Percentiles rank a stretch among this genome's conserved stretches.
These are phyloP conservation scores for Phytophthora fragariaefolia DNA, from an alignment of 352 stramenopile genomes.

Conservation along the genomic window DNA sequence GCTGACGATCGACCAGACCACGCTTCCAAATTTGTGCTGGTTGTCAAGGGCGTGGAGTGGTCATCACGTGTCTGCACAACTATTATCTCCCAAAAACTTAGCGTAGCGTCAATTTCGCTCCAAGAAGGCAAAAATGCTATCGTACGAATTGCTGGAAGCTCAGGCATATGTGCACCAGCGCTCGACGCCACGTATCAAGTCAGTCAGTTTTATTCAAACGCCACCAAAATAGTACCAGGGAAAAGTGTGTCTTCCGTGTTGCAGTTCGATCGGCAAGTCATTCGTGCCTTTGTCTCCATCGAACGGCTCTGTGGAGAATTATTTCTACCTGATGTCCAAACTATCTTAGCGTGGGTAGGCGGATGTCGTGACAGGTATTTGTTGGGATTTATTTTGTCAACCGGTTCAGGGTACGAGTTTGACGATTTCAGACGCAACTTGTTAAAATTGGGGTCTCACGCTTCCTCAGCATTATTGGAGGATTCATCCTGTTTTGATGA, in stretches of 20 bases:
- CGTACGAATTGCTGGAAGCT: slow-evolving; percentile 45
- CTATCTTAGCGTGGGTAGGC: slow-evolving; percentile 46
- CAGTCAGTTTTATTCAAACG: slow-evolving; percentile 45
- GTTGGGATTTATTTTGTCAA: slow-evolving; percentile 72
- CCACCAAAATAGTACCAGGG: slow-evolving; percentile 9
- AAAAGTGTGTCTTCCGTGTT: slow-evolving; percentile 17
- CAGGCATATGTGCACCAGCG: slow-evolving; percentile 47
- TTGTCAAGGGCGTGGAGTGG: slow-evolving; percentile 43
- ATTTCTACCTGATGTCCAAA: slow-evolving; percentile 54
- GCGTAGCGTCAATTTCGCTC: slow-evolving; percentile 34
- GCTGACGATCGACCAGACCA: slow-evolving; percentile 32
- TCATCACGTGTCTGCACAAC: slow-evolving; percentile 45
- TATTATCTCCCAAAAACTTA: slow-evolving; percentile 37
- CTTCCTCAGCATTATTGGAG: slow-evolving; percentile 35
- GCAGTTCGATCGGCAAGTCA: slow-evolving; percentile 31
- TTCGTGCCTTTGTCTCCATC: slow-evolving; percentile 34
- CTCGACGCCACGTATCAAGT: slow-evolving; percentile 52
- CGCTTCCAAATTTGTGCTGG: slow-evolving; percentile 34
- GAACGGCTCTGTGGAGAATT: slow-evolving; percentile 44
- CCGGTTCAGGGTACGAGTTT: slow-evolving; percentile 64
- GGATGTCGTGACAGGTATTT: slow-evolving; percentile 55
- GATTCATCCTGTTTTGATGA: slow-evolving; percentile 35
- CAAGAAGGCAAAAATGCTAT: slow-evolving; percentile 45
- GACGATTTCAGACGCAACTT: slow-evolving; percentile 68
- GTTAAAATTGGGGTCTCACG: slow-evolving; percentile 47